Evolutionary conservation across 495 filamentous ascomycete species (phyloP).

Genomic region (Elasticomyces elasticus): DNA sequence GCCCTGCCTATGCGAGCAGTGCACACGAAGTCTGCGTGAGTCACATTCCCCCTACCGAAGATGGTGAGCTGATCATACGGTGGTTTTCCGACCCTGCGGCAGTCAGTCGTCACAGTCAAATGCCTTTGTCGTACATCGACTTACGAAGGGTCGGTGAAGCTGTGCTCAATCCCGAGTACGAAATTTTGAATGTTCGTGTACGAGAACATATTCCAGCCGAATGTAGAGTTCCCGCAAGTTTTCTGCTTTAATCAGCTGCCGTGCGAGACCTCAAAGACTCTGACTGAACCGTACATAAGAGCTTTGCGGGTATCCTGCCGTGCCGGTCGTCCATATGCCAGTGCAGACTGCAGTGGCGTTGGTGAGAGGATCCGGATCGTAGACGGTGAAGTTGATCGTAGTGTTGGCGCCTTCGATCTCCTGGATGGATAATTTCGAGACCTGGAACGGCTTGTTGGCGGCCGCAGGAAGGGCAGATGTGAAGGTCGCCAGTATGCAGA

Average conservation of each 20-base stretch:
- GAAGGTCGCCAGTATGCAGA: background rate
- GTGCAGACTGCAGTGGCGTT: constrained; percentile 8
- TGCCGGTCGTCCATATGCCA: constrained; percentile 5
- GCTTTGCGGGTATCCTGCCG: constrained; percentile 1
- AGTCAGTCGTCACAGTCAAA: background rate
- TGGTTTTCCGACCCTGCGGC: constrained; percentile 8
- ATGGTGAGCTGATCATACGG: constrained; percentile 11
- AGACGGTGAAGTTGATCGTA: constrained; percentile 18
- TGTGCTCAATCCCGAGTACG: constrained; percentile 18
- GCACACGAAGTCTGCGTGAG: background rate
- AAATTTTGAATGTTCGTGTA: constrained; percentile 5
- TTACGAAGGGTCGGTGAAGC: constrained; percentile 12
- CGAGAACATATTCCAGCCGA: constrained; percentile 15
- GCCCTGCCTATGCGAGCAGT: background rate
- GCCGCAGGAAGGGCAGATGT: background rate
- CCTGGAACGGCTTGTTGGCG: background rate
- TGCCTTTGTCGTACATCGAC: background rate
- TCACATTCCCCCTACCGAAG: constrained; percentile 12
- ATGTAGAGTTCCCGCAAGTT: constrained; percentile 17
- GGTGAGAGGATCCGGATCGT: constrained; percentile 14
- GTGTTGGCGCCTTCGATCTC: constrained; percentile 1
- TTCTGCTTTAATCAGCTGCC: background rate
- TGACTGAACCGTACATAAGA: constrained; percentile 4
- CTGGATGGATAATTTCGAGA: constrained; percentile 8
- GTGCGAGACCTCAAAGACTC: background rate